Conservation (phyloP, 2,329 filamentous ascomycete genomes). For the Rhinocladiella similis region DNA sequence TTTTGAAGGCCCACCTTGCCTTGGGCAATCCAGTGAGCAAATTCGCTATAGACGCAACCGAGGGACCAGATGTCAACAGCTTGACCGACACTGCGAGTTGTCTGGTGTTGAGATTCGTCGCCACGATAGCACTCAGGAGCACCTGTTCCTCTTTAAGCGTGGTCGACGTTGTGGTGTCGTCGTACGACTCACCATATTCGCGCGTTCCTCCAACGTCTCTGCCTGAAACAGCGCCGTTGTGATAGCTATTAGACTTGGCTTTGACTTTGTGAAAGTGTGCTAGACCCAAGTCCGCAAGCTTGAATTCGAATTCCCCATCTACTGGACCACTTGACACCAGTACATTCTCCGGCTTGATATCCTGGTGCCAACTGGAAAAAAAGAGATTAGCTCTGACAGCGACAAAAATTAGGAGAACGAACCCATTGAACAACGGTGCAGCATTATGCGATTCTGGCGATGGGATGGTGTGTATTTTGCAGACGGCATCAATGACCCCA, state of each 20-base stretch:
- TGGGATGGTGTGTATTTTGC: conserved; percentile 22
- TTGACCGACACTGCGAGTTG: background rate
- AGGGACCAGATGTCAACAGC: conserved; percentile 37
- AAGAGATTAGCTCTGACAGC: background rate
- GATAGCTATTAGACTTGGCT: conserved; percentile 2
- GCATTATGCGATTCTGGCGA: background rate
- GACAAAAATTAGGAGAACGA: background rate
- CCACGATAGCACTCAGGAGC: conserved; percentile 35
- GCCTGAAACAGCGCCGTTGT: background rate
- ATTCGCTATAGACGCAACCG: conserved; percentile 36
- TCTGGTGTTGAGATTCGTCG: conserved; percentile 5
- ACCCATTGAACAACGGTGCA: conserved; percentile 17
- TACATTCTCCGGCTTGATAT: conserved; percentile 37
- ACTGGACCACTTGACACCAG: conserved; percentile 27
- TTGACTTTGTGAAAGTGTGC: conserved; percentile 17
- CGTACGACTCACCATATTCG: conserved; percentile 4
- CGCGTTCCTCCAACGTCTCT: conserved; percentile 1
- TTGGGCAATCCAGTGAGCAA: conserved; percentile 28
- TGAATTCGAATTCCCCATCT: conserved; percentile 32
- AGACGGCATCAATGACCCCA: conserved; percentile 32
- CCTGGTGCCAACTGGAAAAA: conserved; percentile 33
- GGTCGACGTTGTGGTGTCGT: background rate
- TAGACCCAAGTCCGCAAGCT: conserved; percentile 35
- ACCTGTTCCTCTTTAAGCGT: conserved; percentile 27
- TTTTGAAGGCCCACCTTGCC: conserved; percentile 8